These are phyloP conservation scores for Spizellomyces sp. DNA, from an alignment of 192 early-diverging fungal species.

Conservation along the genomic window DNA sequence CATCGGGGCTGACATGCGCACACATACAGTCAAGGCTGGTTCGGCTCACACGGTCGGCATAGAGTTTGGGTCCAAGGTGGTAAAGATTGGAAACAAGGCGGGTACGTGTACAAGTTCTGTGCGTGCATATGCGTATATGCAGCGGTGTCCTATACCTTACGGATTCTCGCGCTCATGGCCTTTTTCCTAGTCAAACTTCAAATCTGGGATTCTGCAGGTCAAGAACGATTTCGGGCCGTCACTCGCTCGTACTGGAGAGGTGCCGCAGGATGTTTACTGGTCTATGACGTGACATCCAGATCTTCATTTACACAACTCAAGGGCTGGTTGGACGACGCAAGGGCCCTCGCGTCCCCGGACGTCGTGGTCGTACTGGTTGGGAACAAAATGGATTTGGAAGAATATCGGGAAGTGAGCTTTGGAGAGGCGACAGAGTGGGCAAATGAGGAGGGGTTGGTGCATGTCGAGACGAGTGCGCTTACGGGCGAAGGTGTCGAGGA, in stretches of 20 bases:
- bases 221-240: slow-evolving; percentile 46
- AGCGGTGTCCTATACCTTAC: no score
- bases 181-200: slow-evolving; percentile 45
- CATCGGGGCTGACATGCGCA: background rate
- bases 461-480: slow-evolving; percentile 91
- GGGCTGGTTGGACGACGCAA: slow-evolving; percentile 84
- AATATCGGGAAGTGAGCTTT: slow-evolving; percentile 56
- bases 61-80: slow-evolving; percentile 42
- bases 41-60: slow-evolving; percentile 30
- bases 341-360: slow-evolving; percentile 85
- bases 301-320: slow-evolving; percentile 78
- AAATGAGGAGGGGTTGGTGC: slow-evolving; percentile 75
- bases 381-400: slow-evolving; percentile 89
- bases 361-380: slow-evolving; percentile 90
- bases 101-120: background rate
- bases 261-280: slow-evolving; percentile 40
- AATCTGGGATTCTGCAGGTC: slow-evolving; percentile 90
- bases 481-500: slow-evolving; percentile 81
- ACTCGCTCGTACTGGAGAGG: slow-evolving; percentile 47
- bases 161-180: no score
- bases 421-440: slow-evolving; percentile 1
- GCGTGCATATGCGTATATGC: no score
- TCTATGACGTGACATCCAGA: slow-evolving; percentile 38
- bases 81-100: slow-evolving; percentile 15
- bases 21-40: slow-evolving; percentile 2